phyloP scores from a whole-genome alignment of 2,329 filamentous ascomycete species.

The Septoria petroselini region DNA sequence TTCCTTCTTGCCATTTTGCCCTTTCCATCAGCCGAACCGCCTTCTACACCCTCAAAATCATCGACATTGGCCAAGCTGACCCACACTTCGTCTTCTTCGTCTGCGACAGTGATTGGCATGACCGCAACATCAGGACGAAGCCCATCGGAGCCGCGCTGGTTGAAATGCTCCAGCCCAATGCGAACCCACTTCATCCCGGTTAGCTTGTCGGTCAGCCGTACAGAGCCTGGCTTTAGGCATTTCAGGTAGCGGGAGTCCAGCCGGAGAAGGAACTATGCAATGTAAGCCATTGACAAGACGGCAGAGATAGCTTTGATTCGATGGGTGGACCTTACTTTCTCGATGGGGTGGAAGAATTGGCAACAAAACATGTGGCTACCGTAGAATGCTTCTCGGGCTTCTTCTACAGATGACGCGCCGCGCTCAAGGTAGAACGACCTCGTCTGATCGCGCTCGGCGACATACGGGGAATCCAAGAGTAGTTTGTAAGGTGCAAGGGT shows the following conservation, averaged over 20 bases:
- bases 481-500: neutral
- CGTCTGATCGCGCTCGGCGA: neutral
- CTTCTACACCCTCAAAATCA: constrained; percentile 9
- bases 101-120: constrained; percentile 8
- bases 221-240: neutral
- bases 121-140: constrained; percentile 7
- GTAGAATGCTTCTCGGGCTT: constrained; percentile 6
- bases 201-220: constrained; percentile 10
- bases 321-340: constrained; percentile 2
- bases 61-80: constrained; percentile 8
- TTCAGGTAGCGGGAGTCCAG: neutral
- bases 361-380: constrained; percentile 8
- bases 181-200: constrained; percentile 6
- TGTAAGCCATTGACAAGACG: neutral
- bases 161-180: constrained; percentile 6
- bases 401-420: neutral
- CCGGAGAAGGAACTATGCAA: constrained; percentile 1
- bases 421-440: neutral
- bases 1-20: constrained; percentile 7
- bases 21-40: constrained; percentile 3
- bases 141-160: constrained; percentile 10
- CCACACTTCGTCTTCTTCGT: constrained; percentile 4
- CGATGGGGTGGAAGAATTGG: constrained; percentile 5
- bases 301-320: neutral
- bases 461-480: neutral